phyloP scores from a whole-genome alignment of 805 yeast genomes.

The Debaryomyces prosopidis region DNA sequence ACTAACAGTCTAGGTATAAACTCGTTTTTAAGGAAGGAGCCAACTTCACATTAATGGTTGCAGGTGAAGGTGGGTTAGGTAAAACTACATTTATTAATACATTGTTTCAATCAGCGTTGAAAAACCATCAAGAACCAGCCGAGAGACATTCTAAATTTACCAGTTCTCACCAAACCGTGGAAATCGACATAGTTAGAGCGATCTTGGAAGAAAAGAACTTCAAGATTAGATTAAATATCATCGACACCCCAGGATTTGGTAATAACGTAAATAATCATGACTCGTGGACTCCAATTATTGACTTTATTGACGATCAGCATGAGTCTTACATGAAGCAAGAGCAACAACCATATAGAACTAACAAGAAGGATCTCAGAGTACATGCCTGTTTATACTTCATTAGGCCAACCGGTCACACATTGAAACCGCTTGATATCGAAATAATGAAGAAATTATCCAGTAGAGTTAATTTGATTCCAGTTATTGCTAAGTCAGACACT shows the following conservation, averaged over 20 bases:
- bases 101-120: conserved; percentile 71
- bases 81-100: conserved; percentile 91
- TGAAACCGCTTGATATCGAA: conserved; percentile 84
- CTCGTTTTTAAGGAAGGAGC: conserved; percentile 76
- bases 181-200: conserved; percentile 78
- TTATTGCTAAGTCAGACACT: conserved; percentile 88
- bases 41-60: conserved; percentile 77
- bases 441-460: conserved; percentile 81
- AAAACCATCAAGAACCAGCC: conserved; percentile 55
- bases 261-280: conserved; percentile 83
- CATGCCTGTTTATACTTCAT: conserved; percentile 90
- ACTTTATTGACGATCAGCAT: conserved; percentile 90
- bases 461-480: conserved; percentile 84
- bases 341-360: conserved; percentile 77
- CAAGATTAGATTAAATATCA: conserved; percentile 70
- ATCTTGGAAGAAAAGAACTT: conserved; percentile 82
- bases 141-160: conserved; percentile 60
- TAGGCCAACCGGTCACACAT: conserved; percentile 86
- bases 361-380: conserved; percentile 77
- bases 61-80: conserved; percentile 91
- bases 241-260: conserved; percentile 95
- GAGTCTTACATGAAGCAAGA: conserved; percentile 88
- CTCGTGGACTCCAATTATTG: conserved; percentile 84
- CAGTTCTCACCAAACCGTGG: conserved; percentile 63
- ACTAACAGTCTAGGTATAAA: conserved; percentile 51